These are phyloP conservation scores for Isatis tinctoria DNA, from an alignment of 345 rosid genomes.

Conservation along the genomic window DNA sequence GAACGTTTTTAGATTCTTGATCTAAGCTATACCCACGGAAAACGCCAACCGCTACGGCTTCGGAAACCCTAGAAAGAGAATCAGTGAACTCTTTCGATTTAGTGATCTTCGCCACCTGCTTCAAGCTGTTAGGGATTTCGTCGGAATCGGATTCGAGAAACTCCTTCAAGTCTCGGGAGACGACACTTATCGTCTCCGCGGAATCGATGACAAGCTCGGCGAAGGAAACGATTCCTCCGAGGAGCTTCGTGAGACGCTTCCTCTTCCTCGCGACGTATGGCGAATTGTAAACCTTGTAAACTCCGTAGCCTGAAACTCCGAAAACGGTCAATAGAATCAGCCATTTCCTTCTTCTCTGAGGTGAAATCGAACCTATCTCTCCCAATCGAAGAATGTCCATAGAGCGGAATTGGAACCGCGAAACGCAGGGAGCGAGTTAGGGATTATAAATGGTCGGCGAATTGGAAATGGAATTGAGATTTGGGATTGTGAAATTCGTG, in stretches of 20 bases:
- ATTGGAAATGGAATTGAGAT: too few relatives aligned
- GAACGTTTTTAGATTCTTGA: constrained; percentile 16
- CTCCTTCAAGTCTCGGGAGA: constrained; percentile 63
- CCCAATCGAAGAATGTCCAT: constrained; percentile 49
- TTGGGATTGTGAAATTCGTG: not conserved
- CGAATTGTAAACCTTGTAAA: constrained; percentile 55
- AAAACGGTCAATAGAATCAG: constrained; percentile 41
- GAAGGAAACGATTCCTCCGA: constrained; percentile 49
- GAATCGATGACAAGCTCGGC: constrained; percentile 73
- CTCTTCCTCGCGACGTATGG: constrained; percentile 58
- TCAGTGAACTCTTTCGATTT: constrained; percentile 66
- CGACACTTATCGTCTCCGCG: constrained; percentile 47
- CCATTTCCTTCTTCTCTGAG: constrained; percentile 61
- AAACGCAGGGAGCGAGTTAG: not conserved
- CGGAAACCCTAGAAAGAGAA: constrained; percentile 52
- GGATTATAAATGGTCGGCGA: too few relatives aligned
- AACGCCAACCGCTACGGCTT: constrained; percentile 63
- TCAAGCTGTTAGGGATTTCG: constrained; percentile 74
- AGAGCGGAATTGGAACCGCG: not conserved
- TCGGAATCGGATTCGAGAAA: constrained; percentile 69
- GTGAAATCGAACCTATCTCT: constrained; percentile 29
- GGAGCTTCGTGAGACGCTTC: constrained; percentile 49
- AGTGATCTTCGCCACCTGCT: constrained; percentile 65
- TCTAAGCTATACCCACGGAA: constrained; percentile 41
- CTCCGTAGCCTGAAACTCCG: constrained; percentile 72